Conservation (phyloP, 495 filamentous ascomycete species). For the Delitschia confertaspora region DNA sequence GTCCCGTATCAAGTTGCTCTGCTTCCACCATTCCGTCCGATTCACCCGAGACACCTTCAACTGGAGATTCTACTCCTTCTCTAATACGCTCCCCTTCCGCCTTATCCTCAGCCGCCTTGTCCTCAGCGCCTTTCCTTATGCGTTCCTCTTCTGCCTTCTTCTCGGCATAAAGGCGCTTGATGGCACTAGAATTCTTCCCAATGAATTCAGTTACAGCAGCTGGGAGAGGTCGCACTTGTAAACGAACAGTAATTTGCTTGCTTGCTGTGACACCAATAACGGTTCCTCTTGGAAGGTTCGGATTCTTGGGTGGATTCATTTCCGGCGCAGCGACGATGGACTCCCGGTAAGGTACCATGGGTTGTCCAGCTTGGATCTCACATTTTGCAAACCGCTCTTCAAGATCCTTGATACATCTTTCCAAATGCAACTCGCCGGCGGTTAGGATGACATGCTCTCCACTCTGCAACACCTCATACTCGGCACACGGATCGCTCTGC, state of each 20-base stretch:
- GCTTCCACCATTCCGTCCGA: constrained; percentile 36
- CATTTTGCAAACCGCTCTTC: constrained; percentile 87
- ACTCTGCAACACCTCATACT: constrained; percentile 85
- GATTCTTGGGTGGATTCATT: constrained; percentile 81
- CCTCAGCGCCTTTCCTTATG: constrained; percentile 21
- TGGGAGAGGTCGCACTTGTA: constrained; percentile 77
- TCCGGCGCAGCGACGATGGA: constrained; percentile 78
- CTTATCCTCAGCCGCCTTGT: constrained; percentile 45
- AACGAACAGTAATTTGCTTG: constrained; percentile 69
- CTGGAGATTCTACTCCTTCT: constrained; percentile 3
- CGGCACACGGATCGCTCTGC: constrained; percentile 89
- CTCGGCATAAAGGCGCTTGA: constrained; percentile 72
- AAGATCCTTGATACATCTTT: constrained; percentile 89
- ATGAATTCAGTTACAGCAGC: constrained; percentile 75
- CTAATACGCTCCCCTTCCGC: constrained; percentile 37
- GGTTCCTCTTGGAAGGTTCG: constrained; percentile 77
- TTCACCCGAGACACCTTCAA: constrained; percentile 8
- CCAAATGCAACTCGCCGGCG: constrained; percentile 88
- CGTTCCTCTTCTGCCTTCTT: constrained; percentile 42
- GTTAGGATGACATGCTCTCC: constrained; percentile 95
- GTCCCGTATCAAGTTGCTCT: constrained; percentile 40
- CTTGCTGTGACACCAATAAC: constrained; percentile 67
- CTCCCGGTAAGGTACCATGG: constrained; percentile 94
- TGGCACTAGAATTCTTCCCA: constrained; percentile 61
- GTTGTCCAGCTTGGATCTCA: constrained; percentile 86